phyloP scores from a whole-genome alignment of 169 alveolate species.

The Cryptosporidium muris region DNA sequence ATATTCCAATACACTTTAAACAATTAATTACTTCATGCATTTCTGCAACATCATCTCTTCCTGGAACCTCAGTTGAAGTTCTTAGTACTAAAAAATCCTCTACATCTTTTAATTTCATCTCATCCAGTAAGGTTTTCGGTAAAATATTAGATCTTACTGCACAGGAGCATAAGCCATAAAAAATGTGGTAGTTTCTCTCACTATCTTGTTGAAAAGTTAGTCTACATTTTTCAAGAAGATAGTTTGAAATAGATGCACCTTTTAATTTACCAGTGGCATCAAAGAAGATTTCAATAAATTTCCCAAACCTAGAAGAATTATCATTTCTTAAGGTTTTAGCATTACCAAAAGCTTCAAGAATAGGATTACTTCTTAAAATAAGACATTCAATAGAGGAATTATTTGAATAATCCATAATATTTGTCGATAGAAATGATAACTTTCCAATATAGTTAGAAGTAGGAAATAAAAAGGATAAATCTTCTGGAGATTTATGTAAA shows the following conservation, averaged over 20 bases:
- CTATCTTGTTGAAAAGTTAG: constrained; percentile 80
- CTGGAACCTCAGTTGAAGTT: constrained; percentile 76
- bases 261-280: constrained; percentile 86
- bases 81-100: constrained; percentile 64
- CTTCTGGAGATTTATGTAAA: constrained; percentile 14
- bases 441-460: background rate
- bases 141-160: constrained; percentile 76
- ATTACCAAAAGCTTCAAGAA: constrained; percentile 98
- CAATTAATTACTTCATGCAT: constrained; percentile 81
- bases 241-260: constrained; percentile 78
- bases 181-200: constrained; percentile 87
- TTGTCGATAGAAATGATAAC: background rate
- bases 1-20: constrained; percentile 80
- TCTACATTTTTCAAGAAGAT: constrained; percentile 90
- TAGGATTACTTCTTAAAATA: constrained; percentile 93
- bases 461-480: too few species aligned
- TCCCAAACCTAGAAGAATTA: constrained; percentile 98
- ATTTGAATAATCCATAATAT: background rate
- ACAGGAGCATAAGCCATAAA: constrained; percentile 78
- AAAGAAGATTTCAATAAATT: constrained; percentile 92
- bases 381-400: constrained; percentile 33
- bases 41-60: constrained; percentile 81
- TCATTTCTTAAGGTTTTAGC: constrained; percentile 97
- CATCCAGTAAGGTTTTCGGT: constrained; percentile 20
- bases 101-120: background rate